phyloP scores from a whole-genome alignment of 2,329 filamentous ascomycete genomes.

The Metarhizium humberi region DNA sequence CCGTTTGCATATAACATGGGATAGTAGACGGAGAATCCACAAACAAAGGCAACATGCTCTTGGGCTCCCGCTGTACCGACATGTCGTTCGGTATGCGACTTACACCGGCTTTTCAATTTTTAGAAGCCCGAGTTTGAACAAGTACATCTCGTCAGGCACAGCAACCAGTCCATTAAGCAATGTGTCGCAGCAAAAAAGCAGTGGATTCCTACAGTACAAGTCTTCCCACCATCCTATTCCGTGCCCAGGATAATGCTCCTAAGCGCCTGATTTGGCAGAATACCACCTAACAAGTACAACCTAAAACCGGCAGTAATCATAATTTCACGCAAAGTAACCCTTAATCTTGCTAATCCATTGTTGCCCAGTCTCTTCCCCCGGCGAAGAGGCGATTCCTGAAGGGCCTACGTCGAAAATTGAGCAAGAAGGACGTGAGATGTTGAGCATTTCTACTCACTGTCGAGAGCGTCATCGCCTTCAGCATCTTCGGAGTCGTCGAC shows the following conservation, averaged over 20 bases:
- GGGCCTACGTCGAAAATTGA: not conserved
- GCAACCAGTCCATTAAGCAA: not conserved
- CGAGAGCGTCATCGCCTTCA: constrained; percentile 9
- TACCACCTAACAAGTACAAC: not conserved
- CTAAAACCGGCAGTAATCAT: not conserved
- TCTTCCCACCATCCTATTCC: not conserved
- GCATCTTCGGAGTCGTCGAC: constrained; percentile 10
- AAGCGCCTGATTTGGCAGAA: not conserved
- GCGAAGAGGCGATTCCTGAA: not conserved
- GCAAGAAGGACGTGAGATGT: not conserved
- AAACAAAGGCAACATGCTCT: too few species aligned
- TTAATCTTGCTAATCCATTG: not conserved
- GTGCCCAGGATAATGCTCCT: not conserved
- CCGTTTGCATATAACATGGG: too few species aligned
- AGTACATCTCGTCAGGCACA: not conserved
- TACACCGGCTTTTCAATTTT: too few species aligned
- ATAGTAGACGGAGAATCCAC: too few species aligned
- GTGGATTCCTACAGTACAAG: not conserved
- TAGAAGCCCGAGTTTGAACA: too few species aligned
- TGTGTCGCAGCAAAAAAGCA: not conserved
- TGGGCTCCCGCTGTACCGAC: too few species aligned
- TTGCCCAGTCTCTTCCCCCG: not conserved
- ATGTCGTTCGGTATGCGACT: too few species aligned
- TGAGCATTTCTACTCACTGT: constrained; percentile 9
- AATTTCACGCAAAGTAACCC: not conserved